Percentiles rank a stretch among this genome's conserved stretches.
Conservation (phyloP, 176 grass and related monocot genomes). For the sorghum (Sorghum bicolor) region DNA sequence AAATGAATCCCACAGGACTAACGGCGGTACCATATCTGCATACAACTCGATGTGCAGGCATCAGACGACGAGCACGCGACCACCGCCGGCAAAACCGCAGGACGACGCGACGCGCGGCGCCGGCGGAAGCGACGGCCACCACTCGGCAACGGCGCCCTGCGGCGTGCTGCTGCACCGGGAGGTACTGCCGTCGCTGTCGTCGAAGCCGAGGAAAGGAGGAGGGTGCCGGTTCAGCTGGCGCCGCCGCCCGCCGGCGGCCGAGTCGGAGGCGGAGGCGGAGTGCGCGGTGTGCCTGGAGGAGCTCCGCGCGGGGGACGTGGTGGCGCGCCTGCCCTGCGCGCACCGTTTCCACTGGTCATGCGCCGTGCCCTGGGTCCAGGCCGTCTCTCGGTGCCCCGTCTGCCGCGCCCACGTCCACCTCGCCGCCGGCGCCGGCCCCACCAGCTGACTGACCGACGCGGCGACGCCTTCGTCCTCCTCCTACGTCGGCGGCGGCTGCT, state of each 20-base stretch:
- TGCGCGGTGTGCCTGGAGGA: slow-evolving; percentile 93
- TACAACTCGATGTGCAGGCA: slow-evolving; percentile 32
- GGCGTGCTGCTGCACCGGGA: neutral
- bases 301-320: slow-evolving; percentile 53
- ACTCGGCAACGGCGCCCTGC: neutral
- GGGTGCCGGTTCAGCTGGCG: slow-evolving; percentile 41
- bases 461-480: neutral
- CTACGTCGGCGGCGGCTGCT: neutral
- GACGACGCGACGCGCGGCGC: neutral
- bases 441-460: neutral
- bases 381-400: slow-evolving; percentile 61
- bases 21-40: neutral
- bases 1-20: neutral
- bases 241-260: neutral
- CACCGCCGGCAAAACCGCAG: neutral
- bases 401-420: slow-evolving; percentile 50
- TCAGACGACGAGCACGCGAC: slow-evolving; percentile 23
- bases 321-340: slow-evolving; percentile 69
- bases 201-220: neutral
- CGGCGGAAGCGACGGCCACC: neutral
- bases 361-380: slow-evolving; percentile 74
- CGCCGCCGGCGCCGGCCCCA: neutral
- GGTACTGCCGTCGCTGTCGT: neutral
- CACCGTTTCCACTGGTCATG: slow-evolving; percentile 94
- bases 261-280: slow-evolving; percentile 26